Evolutionary conservation across 176 grass and related monocot species (phyloP).

Genomic region (Carex myosuroides): DNA sequence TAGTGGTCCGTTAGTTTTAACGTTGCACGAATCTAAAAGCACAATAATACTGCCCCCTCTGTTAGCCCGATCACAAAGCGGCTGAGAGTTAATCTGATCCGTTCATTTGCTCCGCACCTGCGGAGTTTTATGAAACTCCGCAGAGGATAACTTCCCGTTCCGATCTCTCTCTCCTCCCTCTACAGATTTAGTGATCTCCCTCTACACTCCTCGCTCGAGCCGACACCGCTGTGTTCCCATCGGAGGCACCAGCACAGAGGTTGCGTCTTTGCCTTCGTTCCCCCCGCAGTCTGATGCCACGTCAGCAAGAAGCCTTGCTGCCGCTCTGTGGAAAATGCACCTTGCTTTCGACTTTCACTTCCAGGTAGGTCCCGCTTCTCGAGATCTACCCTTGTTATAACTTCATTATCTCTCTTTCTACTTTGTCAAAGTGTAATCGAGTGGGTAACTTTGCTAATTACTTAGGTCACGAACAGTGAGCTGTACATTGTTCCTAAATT

Average conservation of each 20-base stretch:
- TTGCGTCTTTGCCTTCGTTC: not conserved
- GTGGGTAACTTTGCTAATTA: not conserved
- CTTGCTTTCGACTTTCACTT: not conserved
- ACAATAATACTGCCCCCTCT: too few species aligned
- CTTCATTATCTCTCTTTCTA: not conserved
- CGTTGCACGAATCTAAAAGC: too few species aligned
- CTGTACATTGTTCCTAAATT: not conserved
- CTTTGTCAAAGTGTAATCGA: not conserved
- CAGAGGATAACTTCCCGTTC: too few species aligned
- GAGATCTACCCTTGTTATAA: not conserved
- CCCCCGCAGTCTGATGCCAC: not conserved
- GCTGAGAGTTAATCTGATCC: too few species aligned
- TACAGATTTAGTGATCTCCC: too few species aligned
- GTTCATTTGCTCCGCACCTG: too few species aligned
- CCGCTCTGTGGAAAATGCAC: slow-evolving; percentile 25
- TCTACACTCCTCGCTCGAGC: not conserved
- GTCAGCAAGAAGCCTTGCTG: not conserved
- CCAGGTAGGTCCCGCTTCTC: not conserved
- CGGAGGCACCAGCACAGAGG: not conserved
- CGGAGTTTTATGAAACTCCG: too few species aligned
- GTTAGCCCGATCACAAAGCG: too few species aligned
- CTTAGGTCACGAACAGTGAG: not conserved
- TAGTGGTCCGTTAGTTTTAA: too few species aligned
- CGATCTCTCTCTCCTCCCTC: too few species aligned
- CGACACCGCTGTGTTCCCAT: not conserved